Base-by-base conservation (phyloP, 352 stramenopile genomes). In the Globisporangium spiculum region DNA sequence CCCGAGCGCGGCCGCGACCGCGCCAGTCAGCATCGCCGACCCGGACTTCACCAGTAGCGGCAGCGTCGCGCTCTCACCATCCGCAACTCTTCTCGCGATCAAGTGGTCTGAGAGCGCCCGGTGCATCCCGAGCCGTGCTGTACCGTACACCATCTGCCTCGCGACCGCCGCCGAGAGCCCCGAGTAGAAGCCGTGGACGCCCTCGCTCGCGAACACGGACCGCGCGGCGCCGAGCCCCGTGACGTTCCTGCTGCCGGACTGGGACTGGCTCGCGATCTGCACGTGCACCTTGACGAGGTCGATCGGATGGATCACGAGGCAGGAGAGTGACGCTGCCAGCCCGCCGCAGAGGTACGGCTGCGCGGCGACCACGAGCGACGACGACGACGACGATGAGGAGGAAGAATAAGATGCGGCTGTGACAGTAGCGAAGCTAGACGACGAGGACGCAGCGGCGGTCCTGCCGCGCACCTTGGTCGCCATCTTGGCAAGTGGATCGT, bases 1-100 rank as follows among this genome's bases (percentile, higher is more conserved):
- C 54, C 97, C 97, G 41, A 99, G 97, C 46, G 92, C 98, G 26
- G 98, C 97, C 8, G 94, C 97, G 74, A 99, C 83, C 3, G 69
- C 87, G 52, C 87, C 87, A 20, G 87, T 93, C 20, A 77, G 72
- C 64, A 93, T 92, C 41, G 85, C 87, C 34, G 83, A 89, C 38
- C 75, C 56, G 2, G 83, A 90, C 74, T 94, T 94, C 71, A 93
- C 46, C 0, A 77, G 74, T 26, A 93, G 71, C 26, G 87, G 85
- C 61, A 94, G 73, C 30, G 83, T 80, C 62, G 86, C 76, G 58
- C 74, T 87, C 68, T 91, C 79, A 53, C 84, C 85, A 14, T 81
- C 84, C 56, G 83, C 82, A 26, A 91, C 84, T 24, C 83, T 80
- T 7, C 70, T 73, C n/a, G 76, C 81, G 46, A 79, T 90, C 65